Evolutionary conservation across 176 grass and related monocot species (phyloP).

Genomic region (Avena sativa): DNA sequence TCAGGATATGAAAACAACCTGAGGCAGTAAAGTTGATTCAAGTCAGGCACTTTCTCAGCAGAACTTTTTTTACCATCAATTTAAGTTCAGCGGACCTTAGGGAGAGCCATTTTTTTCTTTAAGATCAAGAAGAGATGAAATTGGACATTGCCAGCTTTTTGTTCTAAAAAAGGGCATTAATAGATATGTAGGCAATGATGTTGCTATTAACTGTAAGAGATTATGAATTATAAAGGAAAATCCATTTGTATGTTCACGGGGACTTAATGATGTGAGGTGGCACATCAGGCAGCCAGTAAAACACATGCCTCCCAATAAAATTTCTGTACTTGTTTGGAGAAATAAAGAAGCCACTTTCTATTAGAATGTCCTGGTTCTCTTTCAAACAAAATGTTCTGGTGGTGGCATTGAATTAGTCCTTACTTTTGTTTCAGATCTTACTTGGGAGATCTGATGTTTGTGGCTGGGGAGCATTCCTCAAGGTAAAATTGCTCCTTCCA

Average conservation of each 20-base stretch:
- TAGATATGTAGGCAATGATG: neutral
- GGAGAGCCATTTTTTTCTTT: neutral
- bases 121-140: constrained; percentile 17
- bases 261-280: neutral
- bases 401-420: constrained; percentile 29
- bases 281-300: neutral
- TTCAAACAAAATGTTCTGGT: constrained; percentile 1
- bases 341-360: constrained; percentile 30
- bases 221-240: neutral
- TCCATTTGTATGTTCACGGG: neutral
- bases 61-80: neutral
- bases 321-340: neutral
- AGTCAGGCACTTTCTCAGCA: neutral
- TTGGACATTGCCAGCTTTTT: neutral
- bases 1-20: constrained; percentile 19
- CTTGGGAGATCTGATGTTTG: constrained; percentile 92
- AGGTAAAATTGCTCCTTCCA: constrained; percentile 57
- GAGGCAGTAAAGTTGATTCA: constrained; percentile 6
- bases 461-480: constrained; percentile 96
- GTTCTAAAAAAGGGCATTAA: neutral
- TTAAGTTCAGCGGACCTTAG: constrained; percentile 8
- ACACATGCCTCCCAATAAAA: constrained; percentile 15
- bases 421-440: constrained; percentile 62
- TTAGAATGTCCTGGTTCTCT: constrained; percentile 11
- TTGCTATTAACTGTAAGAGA: constrained; percentile 28